phyloP scores from a whole-genome alignment of 805 yeast genomes.

The Yarrowia osloensis region DNA sequence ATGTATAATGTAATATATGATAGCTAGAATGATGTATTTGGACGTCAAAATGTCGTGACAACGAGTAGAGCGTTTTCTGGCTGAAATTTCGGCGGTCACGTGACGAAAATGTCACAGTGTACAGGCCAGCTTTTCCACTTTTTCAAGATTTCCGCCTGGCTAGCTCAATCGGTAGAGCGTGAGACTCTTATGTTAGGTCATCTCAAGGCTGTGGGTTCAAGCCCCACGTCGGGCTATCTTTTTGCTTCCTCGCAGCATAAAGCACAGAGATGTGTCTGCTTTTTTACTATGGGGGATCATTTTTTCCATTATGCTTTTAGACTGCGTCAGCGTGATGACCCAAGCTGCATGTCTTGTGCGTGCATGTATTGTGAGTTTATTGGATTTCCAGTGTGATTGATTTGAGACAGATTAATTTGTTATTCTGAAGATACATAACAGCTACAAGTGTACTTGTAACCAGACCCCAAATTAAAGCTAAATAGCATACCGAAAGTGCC shows the following conservation, averaged over 20 bases:
- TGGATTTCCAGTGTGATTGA: too few species aligned
- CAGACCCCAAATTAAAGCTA: too few species aligned
- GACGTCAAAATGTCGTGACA: too few species aligned
- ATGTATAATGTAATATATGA: neutral
- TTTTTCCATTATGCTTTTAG: neutral
- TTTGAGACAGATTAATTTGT: too few species aligned
- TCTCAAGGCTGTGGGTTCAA: constrained; percentile 30
- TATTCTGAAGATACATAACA: too few species aligned
- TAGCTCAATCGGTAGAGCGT: constrained; percentile 30
- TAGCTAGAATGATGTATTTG: too few species aligned
- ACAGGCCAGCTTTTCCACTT: neutral
- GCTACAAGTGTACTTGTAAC: too few species aligned
- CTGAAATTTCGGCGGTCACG: neutral
- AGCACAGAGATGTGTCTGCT: neutral
- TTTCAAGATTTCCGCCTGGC: constrained; percentile 2
- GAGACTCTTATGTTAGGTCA: constrained; percentile 11
- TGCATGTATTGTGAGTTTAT: too few species aligned
- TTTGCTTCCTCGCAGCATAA: neutral
- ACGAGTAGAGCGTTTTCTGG: neutral
- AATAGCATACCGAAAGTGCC: too few species aligned
- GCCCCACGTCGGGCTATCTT: constrained; percentile 30
- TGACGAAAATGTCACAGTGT: neutral
- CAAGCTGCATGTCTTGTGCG: neutral
- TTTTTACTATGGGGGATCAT: neutral
- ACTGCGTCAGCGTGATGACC: neutral